These are phyloP conservation scores for Colletotrichum spaethianum DNA, from an alignment of 2,329 filamentous ascomycete species.

Conservation along the genomic window DNA sequence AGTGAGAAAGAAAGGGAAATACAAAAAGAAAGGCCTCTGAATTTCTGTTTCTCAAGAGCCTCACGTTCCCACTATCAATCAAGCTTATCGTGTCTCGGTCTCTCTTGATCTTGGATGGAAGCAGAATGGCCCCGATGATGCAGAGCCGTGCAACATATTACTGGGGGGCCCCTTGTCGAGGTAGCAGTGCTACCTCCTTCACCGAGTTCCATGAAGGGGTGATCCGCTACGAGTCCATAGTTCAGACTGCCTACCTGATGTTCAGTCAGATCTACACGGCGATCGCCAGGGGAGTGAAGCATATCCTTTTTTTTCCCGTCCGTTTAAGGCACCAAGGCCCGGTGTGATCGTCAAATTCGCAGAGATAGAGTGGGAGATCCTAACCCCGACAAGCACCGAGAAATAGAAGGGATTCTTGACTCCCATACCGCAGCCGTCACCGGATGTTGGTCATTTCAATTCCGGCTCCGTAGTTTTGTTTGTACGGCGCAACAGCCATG, in stretches of 20 bases:
- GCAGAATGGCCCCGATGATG: background rate
- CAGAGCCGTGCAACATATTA: background rate
- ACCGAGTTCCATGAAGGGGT: conserved; percentile 16
- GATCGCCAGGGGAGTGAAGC: conserved; percentile 25
- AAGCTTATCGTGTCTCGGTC: background rate
- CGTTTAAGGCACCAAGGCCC: conserved; percentile 10
- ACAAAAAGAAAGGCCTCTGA: background rate
- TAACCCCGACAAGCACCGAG: no score
- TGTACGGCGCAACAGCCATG: background rate
- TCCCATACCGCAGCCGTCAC: background rate
- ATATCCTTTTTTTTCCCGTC: conserved; percentile 24
- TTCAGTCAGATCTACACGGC: conserved; percentile 35
- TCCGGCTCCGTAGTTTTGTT: background rate
- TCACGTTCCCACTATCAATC: background rate
- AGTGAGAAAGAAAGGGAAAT: background rate
- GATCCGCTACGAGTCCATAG: conserved; percentile 26
- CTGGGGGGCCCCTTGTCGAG: background rate
- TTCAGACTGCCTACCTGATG: conserved; percentile 35
- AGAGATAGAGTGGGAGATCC: conserved; percentile 22
- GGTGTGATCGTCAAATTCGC: conserved; percentile 15
- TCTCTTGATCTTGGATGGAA: background rate
- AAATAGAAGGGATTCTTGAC: background rate
- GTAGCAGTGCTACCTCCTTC: background rate
- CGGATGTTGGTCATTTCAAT: background rate
- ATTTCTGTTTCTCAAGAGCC: background rate